Percentiles rank a stretch among this genome's conserved stretches.
Conservation (phyloP, 208 protist genomes). For the Acanthamoeba castellanii region DNA sequence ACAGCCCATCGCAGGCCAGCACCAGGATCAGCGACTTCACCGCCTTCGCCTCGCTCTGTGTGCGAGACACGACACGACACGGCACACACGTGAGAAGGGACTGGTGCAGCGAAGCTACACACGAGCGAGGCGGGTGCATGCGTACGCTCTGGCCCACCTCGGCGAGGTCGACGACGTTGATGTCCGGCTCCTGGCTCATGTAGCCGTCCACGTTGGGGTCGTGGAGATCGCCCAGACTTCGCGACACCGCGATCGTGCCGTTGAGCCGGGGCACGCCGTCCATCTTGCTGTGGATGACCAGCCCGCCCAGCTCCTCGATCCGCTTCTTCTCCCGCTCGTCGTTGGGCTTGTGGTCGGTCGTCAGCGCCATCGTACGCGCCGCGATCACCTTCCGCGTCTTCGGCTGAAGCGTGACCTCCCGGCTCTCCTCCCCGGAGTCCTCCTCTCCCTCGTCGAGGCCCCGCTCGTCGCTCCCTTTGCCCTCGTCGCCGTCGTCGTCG, state of each 20-base stretch:
- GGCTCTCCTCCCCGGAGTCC: neutral
- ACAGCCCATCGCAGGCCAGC: conserved; percentile 88
- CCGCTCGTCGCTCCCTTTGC: neutral
- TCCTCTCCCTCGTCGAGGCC: neutral
- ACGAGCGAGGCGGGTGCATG: neutral
- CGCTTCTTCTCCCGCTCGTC: conserved; percentile 82
- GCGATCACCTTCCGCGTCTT: neutral
- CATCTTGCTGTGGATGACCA: conserved; percentile 23
- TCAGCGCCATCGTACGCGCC: neutral
- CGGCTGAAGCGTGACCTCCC: neutral
- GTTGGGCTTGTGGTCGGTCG: conserved; percentile 85
- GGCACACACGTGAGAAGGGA: too few species aligned
- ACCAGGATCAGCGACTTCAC: conserved; percentile 78
- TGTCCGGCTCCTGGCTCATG: conserved; percentile 45
- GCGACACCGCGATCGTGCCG: conserved; percentile 84
- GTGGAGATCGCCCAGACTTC: conserved; percentile 86
- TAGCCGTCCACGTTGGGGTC: conserved; percentile 42
- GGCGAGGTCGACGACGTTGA: conserved; percentile 13
- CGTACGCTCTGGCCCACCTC: conserved; percentile 4
- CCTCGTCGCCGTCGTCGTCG: neutral
- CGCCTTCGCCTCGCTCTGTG: neutral
- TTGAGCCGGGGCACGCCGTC: conserved; percentile 80
- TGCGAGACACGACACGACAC: too few species aligned
- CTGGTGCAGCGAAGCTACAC: neutral
- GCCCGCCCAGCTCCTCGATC: conserved; percentile 86